These are phyloP conservation scores for Fusarium denticulatum DNA, from an alignment of 2,329 filamentous ascomycete genomes.

Conservation along the genomic window DNA sequence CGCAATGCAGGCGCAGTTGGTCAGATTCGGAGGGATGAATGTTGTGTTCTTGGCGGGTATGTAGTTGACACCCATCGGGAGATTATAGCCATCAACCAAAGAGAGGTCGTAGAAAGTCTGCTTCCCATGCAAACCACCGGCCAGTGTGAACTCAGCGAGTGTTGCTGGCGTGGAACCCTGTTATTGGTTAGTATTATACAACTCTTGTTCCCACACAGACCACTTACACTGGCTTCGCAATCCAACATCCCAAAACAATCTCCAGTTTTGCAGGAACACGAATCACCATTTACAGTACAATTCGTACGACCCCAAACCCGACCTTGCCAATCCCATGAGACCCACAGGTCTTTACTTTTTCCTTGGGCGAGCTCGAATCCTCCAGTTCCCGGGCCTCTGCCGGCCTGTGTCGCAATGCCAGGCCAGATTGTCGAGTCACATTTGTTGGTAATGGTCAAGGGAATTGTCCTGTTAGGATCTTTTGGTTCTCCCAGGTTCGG, in stretches of 20 bases:
- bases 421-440: conserved; percentile 80
- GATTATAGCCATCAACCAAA: conserved; percentile 85
- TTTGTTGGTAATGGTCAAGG: conserved; percentile 75
- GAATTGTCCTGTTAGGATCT: conserved; percentile 53
- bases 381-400: conserved; percentile 71
- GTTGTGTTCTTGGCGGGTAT: conserved; percentile 69
- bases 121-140: conserved; percentile 65
- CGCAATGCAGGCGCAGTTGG: conserved; percentile 80
- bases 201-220: background rate
- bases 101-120: conserved; percentile 88
- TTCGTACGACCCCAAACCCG: conserved; percentile 87
- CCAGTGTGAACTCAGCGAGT: conserved; percentile 82
- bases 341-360: conserved; percentile 67
- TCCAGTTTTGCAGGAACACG: conserved; percentile 76
- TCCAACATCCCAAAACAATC: conserved; percentile 78
- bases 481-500: conserved; percentile 28
- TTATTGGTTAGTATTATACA: background rate
- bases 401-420: conserved; percentile 77
- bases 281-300: conserved; percentile 77
- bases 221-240: conserved; percentile 73
- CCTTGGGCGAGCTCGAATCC: conserved; percentile 75
- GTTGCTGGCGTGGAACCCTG: conserved; percentile 79
- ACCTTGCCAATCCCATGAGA: conserved; percentile 81
- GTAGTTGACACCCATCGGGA: conserved; percentile 73
- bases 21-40: conserved; percentile 78